These are phyloP conservation scores for Casuarina equisetifolia DNA, from an alignment of 306 rosid genomes.

Conservation along the genomic window DNA sequence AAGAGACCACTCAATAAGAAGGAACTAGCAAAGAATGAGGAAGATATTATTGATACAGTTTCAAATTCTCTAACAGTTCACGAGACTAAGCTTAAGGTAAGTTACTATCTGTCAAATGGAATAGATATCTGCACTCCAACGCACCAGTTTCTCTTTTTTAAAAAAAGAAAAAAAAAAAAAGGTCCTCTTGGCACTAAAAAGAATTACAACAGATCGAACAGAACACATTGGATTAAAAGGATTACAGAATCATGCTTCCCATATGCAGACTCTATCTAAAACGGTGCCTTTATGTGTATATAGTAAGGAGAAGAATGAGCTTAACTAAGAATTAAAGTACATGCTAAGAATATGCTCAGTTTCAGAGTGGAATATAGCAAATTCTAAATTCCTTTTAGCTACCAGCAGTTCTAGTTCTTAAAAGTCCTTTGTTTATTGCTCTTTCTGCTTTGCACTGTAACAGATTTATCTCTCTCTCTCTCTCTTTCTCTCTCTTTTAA, in stretches of 20 bases:
- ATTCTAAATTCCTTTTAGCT: background rate
- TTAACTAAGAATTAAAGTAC: background rate
- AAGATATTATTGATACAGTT: constrained; percentile 83
- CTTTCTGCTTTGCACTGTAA: background rate
- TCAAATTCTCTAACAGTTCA: constrained; percentile 83
- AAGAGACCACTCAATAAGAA: constrained; percentile 95
- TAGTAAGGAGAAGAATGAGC: background rate
- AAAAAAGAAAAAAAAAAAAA: too few relatives aligned
- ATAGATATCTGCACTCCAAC: background rate
- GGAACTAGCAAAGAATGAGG: constrained; percentile 90
- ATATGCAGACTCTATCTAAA: background rate
- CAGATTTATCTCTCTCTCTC: background rate
- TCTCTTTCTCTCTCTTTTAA: background rate
- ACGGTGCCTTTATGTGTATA: background rate
- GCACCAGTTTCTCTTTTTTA: background rate
- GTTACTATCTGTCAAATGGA: background rate
- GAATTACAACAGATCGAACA: background rate
- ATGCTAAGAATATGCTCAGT: background rate
- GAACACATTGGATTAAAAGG: background rate
- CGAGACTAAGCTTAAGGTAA: constrained; percentile 94
- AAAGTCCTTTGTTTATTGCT: background rate
- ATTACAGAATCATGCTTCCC: background rate
- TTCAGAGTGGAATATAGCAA: background rate
- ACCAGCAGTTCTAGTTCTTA: background rate
- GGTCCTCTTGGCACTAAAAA: background rate